Conservation (phyloP, 345 rosid species). For the Excoecaria cochinchinensis region DNA sequence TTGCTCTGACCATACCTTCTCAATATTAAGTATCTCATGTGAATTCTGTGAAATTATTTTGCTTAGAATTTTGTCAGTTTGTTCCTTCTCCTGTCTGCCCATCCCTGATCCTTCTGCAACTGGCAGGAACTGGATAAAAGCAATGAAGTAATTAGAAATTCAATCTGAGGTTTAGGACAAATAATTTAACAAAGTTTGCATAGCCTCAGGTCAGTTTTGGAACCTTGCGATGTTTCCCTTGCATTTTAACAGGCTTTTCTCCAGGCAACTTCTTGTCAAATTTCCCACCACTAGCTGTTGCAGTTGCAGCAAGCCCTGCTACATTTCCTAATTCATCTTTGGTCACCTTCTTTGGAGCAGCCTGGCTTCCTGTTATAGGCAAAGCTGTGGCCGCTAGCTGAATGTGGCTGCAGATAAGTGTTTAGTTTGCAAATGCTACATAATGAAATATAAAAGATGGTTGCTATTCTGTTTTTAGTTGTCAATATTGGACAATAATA, state of each 20-base stretch:
- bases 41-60: constrained; percentile 83
- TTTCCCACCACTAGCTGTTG: constrained; percentile 96
- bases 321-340: constrained; percentile 75
- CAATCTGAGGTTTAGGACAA: neutral
- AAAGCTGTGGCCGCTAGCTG: constrained; percentile 84
- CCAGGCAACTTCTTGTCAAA: constrained; percentile 85
- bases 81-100: constrained; percentile 70
- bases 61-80: constrained; percentile 70
- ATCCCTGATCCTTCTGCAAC: constrained; percentile 61
- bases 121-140: constrained; percentile 66
- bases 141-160: neutral
- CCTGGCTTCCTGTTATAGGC: constrained; percentile 78
- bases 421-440: neutral
- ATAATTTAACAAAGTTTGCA: neutral
- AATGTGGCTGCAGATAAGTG: constrained; percentile 59
- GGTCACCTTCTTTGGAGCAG: constrained; percentile 57
- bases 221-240: constrained; percentile 90
- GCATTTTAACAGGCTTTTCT: constrained; percentile 74
- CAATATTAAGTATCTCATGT: constrained; percentile 75
- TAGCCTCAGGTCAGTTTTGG: neutral
- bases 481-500: no score
- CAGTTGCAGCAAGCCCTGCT: constrained; percentile 83
- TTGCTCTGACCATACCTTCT: constrained; percentile 50
- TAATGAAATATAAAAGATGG: neutral
- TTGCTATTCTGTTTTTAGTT: no score